phyloP scores from a whole-genome alignment of 495 filamentous ascomycete species.

The Choiromyces venosus region DNA sequence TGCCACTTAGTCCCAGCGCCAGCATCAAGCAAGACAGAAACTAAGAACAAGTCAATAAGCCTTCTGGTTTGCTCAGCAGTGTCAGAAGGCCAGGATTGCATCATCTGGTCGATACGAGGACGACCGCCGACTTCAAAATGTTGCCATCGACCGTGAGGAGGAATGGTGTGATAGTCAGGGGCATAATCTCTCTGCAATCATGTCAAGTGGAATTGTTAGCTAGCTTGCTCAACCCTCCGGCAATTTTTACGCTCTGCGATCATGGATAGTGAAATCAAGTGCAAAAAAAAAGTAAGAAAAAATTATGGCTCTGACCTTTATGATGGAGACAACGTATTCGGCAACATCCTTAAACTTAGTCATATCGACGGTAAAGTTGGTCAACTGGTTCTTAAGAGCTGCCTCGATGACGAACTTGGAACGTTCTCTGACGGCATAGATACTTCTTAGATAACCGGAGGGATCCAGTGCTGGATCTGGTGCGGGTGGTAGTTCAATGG shows the following conservation, averaged over 20 bases:
- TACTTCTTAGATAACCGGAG: constrained; percentile 83
- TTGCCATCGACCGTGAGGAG: constrained; percentile 81
- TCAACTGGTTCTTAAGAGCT: constrained; percentile 70
- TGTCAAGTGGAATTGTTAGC: constrained; percentile 9
- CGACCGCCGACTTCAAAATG: constrained; percentile 81
- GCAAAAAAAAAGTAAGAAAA: background rate
- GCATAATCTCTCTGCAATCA: constrained; percentile 71
- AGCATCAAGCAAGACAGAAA: constrained; percentile 85
- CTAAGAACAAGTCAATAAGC: constrained; percentile 76
- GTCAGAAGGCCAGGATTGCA: constrained; percentile 63
- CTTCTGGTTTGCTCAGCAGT: constrained; percentile 67
- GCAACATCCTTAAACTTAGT: constrained; percentile 80
- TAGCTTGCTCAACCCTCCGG: background rate
- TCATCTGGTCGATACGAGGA: constrained; percentile 67
- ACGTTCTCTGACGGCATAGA: constrained; percentile 80
- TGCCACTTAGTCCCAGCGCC: constrained; percentile 79
- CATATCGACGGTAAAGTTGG: constrained; percentile 90
- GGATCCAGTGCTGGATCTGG: constrained; percentile 90
- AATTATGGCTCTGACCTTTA: constrained; percentile 62
- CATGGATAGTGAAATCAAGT: background rate
- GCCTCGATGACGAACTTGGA: constrained; percentile 65
- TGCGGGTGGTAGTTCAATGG: constrained; percentile 70
- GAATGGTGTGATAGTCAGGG: constrained; percentile 77
- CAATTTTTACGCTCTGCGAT: background rate
- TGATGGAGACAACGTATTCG: constrained; percentile 88